A percentile compares a stretch with the other conserved stretches of the same genome.
phyloP scores from a whole-genome alignment of 1,284 basidiomycete genomes.

The Gymnopus androsaceus region DNA sequence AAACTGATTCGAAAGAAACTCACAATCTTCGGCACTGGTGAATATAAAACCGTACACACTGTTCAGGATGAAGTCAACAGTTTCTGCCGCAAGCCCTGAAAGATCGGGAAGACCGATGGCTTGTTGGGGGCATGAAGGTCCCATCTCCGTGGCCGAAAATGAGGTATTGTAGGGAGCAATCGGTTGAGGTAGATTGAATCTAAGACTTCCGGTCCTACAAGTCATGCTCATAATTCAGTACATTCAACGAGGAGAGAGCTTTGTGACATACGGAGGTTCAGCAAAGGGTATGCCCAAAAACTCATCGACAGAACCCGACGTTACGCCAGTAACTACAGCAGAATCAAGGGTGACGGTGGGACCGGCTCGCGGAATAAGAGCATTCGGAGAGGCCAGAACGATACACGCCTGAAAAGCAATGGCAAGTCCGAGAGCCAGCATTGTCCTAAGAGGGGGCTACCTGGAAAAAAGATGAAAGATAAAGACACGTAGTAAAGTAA shows the following conservation, averaged over 20 bases:
- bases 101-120: conserved; percentile 35
- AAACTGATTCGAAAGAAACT: no score
- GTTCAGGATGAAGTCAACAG: conserved; percentile 38
- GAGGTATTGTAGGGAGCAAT: conserved; percentile 42
- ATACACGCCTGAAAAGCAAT: no score
- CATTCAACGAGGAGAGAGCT: background rate
- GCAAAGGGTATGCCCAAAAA: conserved; percentile 60
- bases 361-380: conserved; percentile 27
- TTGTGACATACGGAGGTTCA: conserved; percentile 36
- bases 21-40: conserved; percentile 51
- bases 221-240: conserved; percentile 21
- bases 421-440: no score
- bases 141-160: conserved; percentile 43
- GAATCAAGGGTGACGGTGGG: conserved; percentile 41
- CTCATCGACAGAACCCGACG: conserved; percentile 30
- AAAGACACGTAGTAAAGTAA: no score
- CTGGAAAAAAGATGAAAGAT: no score
- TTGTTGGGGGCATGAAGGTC: conserved; percentile 54
- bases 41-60: conserved; percentile 34
- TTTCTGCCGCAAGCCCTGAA: conserved; percentile 33
- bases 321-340: conserved; percentile 41
- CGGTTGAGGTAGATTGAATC: conserved; percentile 49
- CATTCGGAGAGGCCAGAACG: conserved; percentile 9
- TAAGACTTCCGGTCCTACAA: conserved; percentile 32
- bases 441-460: no score